Evolutionary conservation across 768 basidiomycete species (phyloP).

Genomic region (Boletus edulis): DNA sequence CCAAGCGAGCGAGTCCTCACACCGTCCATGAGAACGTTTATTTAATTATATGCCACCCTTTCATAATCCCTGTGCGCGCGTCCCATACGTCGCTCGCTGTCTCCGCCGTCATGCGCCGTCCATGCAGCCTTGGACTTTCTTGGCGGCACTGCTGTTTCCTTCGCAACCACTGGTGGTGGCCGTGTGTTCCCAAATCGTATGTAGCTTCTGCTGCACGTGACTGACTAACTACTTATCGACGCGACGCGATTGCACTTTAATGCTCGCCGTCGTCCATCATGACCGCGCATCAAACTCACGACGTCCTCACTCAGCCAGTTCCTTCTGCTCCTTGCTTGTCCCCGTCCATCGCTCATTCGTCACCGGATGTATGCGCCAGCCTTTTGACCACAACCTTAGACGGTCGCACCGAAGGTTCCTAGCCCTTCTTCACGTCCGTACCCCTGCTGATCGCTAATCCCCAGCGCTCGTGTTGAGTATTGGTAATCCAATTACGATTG

Average conservation of each 20-base stretch:
- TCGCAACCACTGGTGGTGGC: conserved; percentile 9
- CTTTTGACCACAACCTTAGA: conserved; percentile 54
- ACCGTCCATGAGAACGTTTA: background rate
- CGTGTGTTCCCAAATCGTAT: no score
- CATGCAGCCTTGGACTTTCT: conserved; percentile 4
- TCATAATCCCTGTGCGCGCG: conserved; percentile 1
- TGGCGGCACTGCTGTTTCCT: conserved; percentile 1
- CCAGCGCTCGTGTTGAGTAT: conserved; percentile 55
- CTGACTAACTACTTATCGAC: conserved; percentile 1
- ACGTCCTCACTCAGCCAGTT: conserved; percentile 29
- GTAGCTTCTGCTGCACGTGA: conserved; percentile 8
- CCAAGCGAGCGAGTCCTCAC: background rate
- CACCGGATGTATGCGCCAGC: conserved; percentile 64
- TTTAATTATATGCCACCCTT: background rate
- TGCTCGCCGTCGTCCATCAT: conserved; percentile 14
- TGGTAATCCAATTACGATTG: conserved; percentile 64
- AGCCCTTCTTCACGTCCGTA: background rate
- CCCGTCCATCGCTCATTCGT: conserved; percentile 2
- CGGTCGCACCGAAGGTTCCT: conserved; percentile 67
- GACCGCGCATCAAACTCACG: conserved; percentile 15
- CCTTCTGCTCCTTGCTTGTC: conserved; percentile 24
- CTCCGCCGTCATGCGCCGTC: conserved; percentile 7
- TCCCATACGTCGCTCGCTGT: conserved; percentile 3
- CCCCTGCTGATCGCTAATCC: background rate
- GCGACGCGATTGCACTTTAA: conserved; percentile 2